These are phyloP conservation scores for Rhytidiadelphus loreus DNA, from an alignment of 225 moss, liverwort and hornwort genomes.

Conservation along the genomic window DNA sequence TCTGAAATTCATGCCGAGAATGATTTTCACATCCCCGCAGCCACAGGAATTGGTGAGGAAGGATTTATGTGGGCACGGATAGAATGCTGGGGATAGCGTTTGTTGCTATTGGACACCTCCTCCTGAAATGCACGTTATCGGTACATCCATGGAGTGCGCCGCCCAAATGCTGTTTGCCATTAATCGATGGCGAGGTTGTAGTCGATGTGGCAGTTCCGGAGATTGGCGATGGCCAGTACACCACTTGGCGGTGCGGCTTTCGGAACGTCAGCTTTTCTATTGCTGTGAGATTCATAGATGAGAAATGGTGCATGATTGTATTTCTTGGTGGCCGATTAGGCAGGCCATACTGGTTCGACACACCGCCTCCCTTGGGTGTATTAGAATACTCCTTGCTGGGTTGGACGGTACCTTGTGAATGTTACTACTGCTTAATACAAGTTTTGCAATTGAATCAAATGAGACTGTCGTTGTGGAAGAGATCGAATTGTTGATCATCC, in stretches of 20 bases:
- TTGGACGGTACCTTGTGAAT: neutral
- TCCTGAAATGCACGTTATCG: neutral
- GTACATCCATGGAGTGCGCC: neutral
- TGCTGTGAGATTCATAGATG: neutral
- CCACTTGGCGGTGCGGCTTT: neutral
- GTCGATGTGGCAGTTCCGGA: neutral
- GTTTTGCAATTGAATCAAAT: neutral
- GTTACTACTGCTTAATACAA: neutral
- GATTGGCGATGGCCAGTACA: neutral
- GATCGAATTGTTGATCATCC: neutral
- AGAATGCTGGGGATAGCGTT: neutral
- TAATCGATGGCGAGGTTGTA: neutral
- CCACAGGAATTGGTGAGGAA: neutral
- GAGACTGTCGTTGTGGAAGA: neutral
- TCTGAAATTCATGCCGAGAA: neutral
- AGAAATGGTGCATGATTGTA: neutral
- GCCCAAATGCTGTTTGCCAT: neutral
- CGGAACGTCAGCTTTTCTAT: neutral
- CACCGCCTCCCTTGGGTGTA: slow-evolving; percentile 6
- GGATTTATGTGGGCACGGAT: neutral
- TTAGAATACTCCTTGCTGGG: neutral
- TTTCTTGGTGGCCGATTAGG: neutral
- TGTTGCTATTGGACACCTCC: neutral
- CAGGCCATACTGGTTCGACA: neutral
- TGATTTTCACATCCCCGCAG: neutral